phyloP scores from a whole-genome alignment of 1,284 basidiomycete genomes.

The Microbotryomycetes sp. region DNA sequence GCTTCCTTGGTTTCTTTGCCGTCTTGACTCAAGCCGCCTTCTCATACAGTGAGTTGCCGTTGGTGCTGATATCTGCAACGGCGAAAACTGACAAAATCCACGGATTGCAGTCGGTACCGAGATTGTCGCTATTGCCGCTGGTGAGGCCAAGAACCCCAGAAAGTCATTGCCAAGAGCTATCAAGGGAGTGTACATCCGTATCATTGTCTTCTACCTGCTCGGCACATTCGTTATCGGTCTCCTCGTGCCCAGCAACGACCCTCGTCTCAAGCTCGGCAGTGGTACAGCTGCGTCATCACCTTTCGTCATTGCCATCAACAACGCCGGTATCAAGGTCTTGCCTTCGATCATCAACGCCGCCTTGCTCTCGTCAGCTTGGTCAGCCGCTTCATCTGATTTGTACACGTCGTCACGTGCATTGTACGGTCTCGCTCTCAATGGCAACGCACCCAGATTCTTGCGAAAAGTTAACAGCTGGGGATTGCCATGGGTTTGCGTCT shows the following conservation, averaged over 20 bases:
- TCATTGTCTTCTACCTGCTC: conserved; percentile 64
- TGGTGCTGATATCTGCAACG: too few relatives aligned
- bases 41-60: conserved; percentile 55
- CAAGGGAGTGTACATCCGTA: conserved; percentile 64
- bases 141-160: conserved; percentile 42
- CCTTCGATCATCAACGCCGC: conserved; percentile 44
- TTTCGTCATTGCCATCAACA: conserved; percentile 36
- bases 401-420: conserved; percentile 52
- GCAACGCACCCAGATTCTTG: conserved; percentile 54
- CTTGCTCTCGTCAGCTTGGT: conserved; percentile 51
- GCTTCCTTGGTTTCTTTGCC: conserved; percentile 37
- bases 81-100: neutral
- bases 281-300: conserved; percentile 35
- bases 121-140: conserved; percentile 77
- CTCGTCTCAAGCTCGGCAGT: conserved; percentile 50
- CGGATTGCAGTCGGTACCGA: conserved; percentile 54
- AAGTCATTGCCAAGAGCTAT: conserved; percentile 60
- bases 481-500: conserved; percentile 65
- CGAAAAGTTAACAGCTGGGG: conserved; percentile 60
- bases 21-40: conserved; percentile 57
- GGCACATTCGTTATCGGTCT: conserved; percentile 50
- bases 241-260: conserved; percentile 62
- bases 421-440: conserved; percentile 49
- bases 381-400: conserved; percentile 52
- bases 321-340: conserved; percentile 36